phyloP scores from a whole-genome alignment of 2,329 filamentous ascomycete species.

The Verticillium albo-atrum region DNA sequence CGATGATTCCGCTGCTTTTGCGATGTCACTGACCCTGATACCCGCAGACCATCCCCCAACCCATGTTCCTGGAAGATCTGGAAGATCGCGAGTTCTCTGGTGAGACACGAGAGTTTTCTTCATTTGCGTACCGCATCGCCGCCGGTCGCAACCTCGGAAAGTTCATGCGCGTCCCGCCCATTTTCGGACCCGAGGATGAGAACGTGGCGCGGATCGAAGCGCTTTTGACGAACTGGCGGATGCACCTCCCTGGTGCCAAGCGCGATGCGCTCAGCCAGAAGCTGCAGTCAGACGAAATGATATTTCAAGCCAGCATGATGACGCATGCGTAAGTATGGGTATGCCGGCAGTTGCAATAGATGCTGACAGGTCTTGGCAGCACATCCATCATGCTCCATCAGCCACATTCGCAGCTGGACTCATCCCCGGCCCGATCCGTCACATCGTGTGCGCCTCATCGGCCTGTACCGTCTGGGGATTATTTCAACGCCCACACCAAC shows the following conservation, averaged over 20 bases:
- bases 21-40: not conserved
- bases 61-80: slow-evolving; percentile 67
- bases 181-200: slow-evolving; percentile 48
- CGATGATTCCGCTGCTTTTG: not conserved
- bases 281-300: slow-evolving; percentile 77
- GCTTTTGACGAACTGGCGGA: slow-evolving; percentile 66
- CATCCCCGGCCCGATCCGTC: slow-evolving; percentile 50
- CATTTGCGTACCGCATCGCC: slow-evolving; percentile 80
- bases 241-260: slow-evolving; percentile 72
- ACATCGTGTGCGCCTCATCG: slow-evolving; percentile 64
- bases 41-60: slow-evolving; percentile 48
- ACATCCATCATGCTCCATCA: slow-evolving; percentile 74
- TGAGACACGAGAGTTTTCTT: slow-evolving; percentile 70
- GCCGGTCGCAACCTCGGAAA: slow-evolving; percentile 73
- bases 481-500: slow-evolving; percentile 65
- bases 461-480: slow-evolving; percentile 41
- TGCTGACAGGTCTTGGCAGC: slow-evolving; percentile 22
- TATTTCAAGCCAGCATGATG: slow-evolving; percentile 89
- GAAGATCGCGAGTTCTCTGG: slow-evolving; percentile 71
- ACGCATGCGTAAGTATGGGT: slow-evolving; percentile 43
- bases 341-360: not conserved
- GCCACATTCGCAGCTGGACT: slow-evolving; percentile 71
- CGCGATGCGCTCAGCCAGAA: slow-evolving; percentile 63
- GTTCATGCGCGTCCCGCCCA: slow-evolving; percentile 58
- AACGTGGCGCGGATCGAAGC: slow-evolving; percentile 47